Evolutionary conservation across 2,329 filamentous ascomycete genomes (phyloP).

Genomic region (Epichloe amarillans): DNA sequence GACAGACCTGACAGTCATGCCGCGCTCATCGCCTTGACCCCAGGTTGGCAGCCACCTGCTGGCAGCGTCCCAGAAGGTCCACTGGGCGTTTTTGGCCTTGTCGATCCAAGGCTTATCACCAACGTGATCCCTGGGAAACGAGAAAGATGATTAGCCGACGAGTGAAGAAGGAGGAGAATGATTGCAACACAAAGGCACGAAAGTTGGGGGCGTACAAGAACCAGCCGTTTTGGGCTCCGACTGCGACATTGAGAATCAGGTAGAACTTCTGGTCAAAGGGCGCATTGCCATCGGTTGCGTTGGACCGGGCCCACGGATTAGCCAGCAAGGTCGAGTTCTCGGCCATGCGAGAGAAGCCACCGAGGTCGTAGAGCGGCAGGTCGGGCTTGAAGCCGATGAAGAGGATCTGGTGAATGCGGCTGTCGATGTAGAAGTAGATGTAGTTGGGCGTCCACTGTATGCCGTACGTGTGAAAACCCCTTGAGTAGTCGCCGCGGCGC

Average conservation of each 20-base stretch:
- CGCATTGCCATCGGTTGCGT: slow-evolving; percentile 25
- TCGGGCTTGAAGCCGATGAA: slow-evolving; percentile 22
- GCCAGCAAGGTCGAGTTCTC: slow-evolving; percentile 27
- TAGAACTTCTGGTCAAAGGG: slow-evolving; percentile 40
- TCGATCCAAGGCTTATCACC: slow-evolving; percentile 35
- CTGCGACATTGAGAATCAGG: slow-evolving; percentile 37
- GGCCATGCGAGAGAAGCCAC: slow-evolving; percentile 25
- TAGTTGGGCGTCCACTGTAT: slow-evolving; percentile 39
- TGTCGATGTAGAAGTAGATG: slow-evolving; percentile 40
- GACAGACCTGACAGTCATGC: slow-evolving; percentile 32
- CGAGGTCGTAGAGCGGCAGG: slow-evolving; percentile 26
- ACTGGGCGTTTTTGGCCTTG: slow-evolving; percentile 22
- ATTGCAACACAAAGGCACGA: background rate
- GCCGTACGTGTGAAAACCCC: slow-evolving; percentile 36
- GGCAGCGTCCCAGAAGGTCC: slow-evolving; percentile 29
- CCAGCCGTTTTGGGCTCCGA: slow-evolving; percentile 34
- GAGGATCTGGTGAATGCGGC: slow-evolving; percentile 25
- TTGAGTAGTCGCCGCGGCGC: slow-evolving; percentile 25
- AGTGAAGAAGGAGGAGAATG: background rate
- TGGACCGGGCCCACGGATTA: slow-evolving; percentile 30
- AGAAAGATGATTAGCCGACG: background rate
- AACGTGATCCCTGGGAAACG: slow-evolving; percentile 21
- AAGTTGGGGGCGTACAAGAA: slow-evolving; percentile 22
- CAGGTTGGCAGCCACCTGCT: slow-evolving; percentile 33
- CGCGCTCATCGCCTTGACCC: slow-evolving; percentile 26